Evolutionary conservation across 495 filamentous ascomycete species (phyloP).

Genomic region (Alectoria sarmentosa): DNA sequence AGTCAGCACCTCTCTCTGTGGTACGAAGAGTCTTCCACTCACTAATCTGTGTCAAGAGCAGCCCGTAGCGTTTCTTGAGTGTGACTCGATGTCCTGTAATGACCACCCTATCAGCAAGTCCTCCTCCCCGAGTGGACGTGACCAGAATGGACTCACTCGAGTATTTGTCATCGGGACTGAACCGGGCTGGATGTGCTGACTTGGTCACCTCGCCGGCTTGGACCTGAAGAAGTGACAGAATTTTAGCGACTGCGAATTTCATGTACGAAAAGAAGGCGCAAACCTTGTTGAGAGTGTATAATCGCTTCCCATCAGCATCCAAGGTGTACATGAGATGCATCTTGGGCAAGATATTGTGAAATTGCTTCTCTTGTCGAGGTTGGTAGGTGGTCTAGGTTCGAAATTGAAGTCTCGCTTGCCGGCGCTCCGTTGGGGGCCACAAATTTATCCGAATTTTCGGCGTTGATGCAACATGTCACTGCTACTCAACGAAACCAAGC

Average conservation of each 20-base stretch:
- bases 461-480: not conserved
- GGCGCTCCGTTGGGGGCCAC: not conserved
- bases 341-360: conserved; percentile 18
- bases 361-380: not conserved
- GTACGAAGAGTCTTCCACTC: conserved; percentile 28
- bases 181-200: conserved; percentile 91
- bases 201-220: conserved; percentile 75
- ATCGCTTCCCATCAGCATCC: conserved; percentile 67
- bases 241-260: not conserved
- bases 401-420: not conserved
- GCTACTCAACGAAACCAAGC: not conserved
- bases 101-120: not conserved
- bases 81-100: conserved; percentile 71
- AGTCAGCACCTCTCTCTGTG: conserved; percentile 5
- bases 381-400: not conserved
- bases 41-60: conserved; percentile 82
- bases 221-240: conserved; percentile 29
- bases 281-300: conserved; percentile 81
- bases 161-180: conserved; percentile 97
- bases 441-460: not conserved
- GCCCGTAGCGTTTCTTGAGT: conserved; percentile 82
- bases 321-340: conserved; percentile 72
- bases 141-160: conserved; percentile 38
- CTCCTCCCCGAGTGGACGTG: not conserved
- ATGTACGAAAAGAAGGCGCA: not conserved